Conservation (phyloP, 176 grass and related monocot genomes). For the Paspalum notatum region DNA sequence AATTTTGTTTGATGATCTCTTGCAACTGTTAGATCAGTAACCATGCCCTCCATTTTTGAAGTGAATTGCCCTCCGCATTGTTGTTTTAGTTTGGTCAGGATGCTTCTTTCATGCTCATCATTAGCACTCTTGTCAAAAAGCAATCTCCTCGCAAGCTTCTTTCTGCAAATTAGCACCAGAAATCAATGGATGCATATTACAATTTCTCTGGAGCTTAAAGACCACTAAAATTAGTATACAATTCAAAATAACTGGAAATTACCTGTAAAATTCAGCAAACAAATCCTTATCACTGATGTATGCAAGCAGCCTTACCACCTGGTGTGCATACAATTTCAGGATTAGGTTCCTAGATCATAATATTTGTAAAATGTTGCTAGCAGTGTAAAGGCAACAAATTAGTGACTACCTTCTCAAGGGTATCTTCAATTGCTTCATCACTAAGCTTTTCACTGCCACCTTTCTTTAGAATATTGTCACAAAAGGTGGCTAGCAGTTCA, state of each 20-base stretch:
- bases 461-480: conserved; percentile 97
- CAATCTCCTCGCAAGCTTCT: conserved; percentile 94
- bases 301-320: conserved; percentile 95
- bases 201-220: background rate
- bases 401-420: conserved; percentile 75
- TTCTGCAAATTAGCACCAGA: conserved; percentile 57
- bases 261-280: conserved; percentile 98
- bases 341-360: conserved; percentile 28
- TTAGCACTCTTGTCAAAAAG: conserved; percentile 97
- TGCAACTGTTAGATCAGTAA: conserved; percentile 82
- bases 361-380: background rate
- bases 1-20: conserved; percentile 85
- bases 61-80: conserved; percentile 95
- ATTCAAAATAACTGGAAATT: conserved; percentile 16
- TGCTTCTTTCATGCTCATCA: conserved; percentile 96
- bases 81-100: conserved; percentile 94
- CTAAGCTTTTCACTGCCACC: conserved; percentile 94
- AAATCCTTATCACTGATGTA: conserved; percentile 96
- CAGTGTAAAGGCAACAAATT: conserved; percentile 5
- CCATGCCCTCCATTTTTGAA: conserved; percentile 98
- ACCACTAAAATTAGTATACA: conserved; percentile 3
- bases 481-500: conserved; percentile 82
- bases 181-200: background rate
- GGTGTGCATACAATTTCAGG: conserved; percentile 18
- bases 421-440: conserved; percentile 96